Conservation (phyloP, 805 yeast genomes). For the Candida alai region DNA sequence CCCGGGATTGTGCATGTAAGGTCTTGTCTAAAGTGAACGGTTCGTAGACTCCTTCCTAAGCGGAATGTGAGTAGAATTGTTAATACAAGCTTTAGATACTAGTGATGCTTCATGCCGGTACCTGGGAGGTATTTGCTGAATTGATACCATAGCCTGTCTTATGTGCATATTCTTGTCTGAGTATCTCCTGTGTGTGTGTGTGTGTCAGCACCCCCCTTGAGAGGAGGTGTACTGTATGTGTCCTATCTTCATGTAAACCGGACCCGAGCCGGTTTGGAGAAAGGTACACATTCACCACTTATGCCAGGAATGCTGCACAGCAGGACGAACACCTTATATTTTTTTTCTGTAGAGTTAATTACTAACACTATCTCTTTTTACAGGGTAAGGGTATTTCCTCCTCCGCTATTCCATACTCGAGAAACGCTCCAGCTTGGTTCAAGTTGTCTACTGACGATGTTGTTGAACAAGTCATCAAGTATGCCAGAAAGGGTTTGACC, state of each 20-base stretch:
- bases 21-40: slow-evolving; percentile 27
- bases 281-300: no score
- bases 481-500: slow-evolving; percentile 99
- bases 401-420: slow-evolving; percentile 98
- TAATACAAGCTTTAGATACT: slow-evolving; percentile 16
- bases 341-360: slow-evolving; percentile 10
- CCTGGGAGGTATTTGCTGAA: slow-evolving; percentile 18
- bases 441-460: slow-evolving; percentile 92
- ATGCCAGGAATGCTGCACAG: no score
- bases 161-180: no score
- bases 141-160: slow-evolving; percentile 28
- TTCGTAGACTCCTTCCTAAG: slow-evolving; percentile 4
- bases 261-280: no score
- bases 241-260: no score
- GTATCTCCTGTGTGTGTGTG: background rate
- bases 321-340: no score
- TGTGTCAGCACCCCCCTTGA: background rate
- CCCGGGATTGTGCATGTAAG: slow-evolving; percentile 10
- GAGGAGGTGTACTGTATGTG: no score
- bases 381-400: slow-evolving; percentile 99
- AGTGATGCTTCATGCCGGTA: no score
- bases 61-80: slow-evolving; percentile 7
- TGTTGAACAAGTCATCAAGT: slow-evolving; percentile 97
- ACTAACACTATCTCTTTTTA: slow-evolving; percentile 36
- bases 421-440: slow-evolving; percentile 99